Percentiles rank a stretch among this genome's conserved stretches.
phyloP scores from a whole-genome alignment of 768 basidiomycete genomes.

The Omphalotus guepiniiformis region DNA sequence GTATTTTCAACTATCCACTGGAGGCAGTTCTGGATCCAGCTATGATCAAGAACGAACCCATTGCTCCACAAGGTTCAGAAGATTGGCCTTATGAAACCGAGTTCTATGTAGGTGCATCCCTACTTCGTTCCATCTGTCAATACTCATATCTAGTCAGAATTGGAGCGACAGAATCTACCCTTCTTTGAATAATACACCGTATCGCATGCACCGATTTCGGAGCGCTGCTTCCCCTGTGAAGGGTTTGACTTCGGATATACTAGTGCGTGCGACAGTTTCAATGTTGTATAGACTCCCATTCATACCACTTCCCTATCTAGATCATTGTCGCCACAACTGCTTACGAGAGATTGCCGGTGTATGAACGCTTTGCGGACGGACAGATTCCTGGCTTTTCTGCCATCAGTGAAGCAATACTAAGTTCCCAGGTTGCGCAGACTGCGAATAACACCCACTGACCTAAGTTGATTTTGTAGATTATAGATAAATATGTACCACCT shows the following conservation, averaged over 20 bases:
- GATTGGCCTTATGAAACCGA: conserved; percentile 81
- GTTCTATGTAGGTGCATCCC: conserved; percentile 51
- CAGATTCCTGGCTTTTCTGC: conserved; percentile 35
- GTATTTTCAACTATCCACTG: conserved; percentile 78
- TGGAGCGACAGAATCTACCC: conserved; percentile 46
- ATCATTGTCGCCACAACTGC: conserved; percentile 67
- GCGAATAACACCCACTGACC: no score
- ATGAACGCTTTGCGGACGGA: conserved; percentile 53
- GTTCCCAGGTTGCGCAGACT: no score
- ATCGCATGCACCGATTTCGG: conserved; percentile 84
- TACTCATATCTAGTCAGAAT: conserved; percentile 35
- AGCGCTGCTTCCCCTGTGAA: conserved; percentile 77
- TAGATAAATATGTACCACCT: no score
- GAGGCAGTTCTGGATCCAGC: conserved; percentile 65
- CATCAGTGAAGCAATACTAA: no score
- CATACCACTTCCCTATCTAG: conserved; percentile 27
- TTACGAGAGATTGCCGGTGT: conserved; percentile 45
- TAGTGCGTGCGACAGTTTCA: conserved; percentile 42
- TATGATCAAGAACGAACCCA: conserved; percentile 24
- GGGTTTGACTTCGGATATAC: conserved; percentile 78
- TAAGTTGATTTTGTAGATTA: no score
- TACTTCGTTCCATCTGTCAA: neutral
- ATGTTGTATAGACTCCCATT: neutral
- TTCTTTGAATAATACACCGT: conserved; percentile 47
- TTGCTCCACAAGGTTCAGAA: conserved; percentile 26